Percentiles rank a stretch among this genome's conserved stretches.
Evolutionary conservation across 78 protist genomes (phyloP).

Genomic region (Isochrysis galbana): DNA sequence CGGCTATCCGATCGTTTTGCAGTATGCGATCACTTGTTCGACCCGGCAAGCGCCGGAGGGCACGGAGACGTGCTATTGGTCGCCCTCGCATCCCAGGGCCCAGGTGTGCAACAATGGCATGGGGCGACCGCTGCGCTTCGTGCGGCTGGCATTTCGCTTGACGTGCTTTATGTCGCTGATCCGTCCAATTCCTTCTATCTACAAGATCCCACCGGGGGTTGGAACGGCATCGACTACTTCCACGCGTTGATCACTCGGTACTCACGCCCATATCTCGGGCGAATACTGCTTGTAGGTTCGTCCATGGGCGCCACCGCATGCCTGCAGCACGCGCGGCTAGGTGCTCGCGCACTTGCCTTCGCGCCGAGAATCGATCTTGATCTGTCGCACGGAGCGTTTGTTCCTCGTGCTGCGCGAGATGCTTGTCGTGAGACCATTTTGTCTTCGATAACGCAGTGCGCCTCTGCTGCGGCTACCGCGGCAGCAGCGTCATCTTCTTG

Average conservation of each 20-base stretch:
- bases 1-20: background rate
- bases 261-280: background rate
- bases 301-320: background rate
- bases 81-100: constrained; percentile 3
- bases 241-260: background rate
- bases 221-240: background rate
- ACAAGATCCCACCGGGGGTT: background rate
- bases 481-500: no score
- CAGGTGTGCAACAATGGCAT: background rate
- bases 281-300: background rate
- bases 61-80: background rate
- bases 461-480: no score
- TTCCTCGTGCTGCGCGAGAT: background rate
- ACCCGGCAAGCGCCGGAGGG: background rate
- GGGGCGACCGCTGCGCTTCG: background rate
- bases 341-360: background rate
- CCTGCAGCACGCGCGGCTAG: background rate
- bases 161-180: background rate
- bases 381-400: background rate
- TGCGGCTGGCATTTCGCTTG: background rate
- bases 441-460: no score
- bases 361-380: background rate
- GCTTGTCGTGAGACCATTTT: background rate
- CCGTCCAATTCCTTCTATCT: background rate
- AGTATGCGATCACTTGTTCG: background rate